Conservation (phyloP, 306 rosid genomes). For the Chamaecrista fasciculata region DNA sequence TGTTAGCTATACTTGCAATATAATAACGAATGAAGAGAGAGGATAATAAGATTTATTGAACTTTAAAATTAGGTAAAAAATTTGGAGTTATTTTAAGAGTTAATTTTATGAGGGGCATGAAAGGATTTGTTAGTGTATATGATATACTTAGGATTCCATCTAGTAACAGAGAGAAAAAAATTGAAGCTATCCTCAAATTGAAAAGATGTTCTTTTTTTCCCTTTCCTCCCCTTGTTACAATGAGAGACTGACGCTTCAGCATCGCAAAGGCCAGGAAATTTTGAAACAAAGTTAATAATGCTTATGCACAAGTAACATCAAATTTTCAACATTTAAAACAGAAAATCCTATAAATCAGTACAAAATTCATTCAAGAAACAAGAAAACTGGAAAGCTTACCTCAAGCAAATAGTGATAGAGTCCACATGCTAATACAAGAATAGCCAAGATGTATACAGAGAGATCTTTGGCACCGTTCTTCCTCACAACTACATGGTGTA, state of each 20-base stretch:
- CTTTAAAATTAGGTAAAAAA: background rate
- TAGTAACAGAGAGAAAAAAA: background rate
- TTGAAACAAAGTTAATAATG: background rate
- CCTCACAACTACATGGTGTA: conserved; percentile 58
- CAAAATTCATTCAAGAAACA: background rate
- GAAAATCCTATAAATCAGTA: background rate
- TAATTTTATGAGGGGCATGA: background rate
- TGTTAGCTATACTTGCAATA: background rate
- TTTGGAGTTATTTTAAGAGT: background rate
- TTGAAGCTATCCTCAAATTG: background rate
- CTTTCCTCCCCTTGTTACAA: background rate
- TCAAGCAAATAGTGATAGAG: conserved; percentile 42
- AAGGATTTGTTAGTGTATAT: background rate
- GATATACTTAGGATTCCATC: background rate
- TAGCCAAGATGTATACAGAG: conserved; percentile 38
- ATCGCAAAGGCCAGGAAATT: background rate
- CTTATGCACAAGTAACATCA: background rate
- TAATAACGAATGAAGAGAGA: background rate
- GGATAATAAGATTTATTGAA: background rate
- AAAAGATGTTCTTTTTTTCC: background rate
- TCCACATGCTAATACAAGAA: conserved; percentile 51
- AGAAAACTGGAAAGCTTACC: conserved; percentile 33
- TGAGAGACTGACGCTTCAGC: background rate
- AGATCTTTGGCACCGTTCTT: conserved; percentile 41
- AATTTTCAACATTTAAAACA: background rate